These are phyloP conservation scores for Coemansia sp. DNA, from an alignment of 192 early-diverging fungal genomes.

Conservation along the genomic window DNA sequence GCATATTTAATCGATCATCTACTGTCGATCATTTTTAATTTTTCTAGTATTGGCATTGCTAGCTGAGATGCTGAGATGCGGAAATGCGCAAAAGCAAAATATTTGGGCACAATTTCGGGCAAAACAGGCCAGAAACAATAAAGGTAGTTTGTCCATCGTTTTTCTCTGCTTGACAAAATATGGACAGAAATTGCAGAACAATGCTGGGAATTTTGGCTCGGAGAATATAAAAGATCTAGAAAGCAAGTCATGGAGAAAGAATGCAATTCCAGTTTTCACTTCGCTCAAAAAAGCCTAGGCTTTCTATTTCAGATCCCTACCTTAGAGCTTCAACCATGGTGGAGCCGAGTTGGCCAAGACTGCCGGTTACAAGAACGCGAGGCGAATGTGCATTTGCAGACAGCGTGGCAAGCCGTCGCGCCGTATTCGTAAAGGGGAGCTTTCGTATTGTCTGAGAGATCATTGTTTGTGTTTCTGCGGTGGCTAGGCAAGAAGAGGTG, in stretches of 20 bases:
- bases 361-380: constrained; percentile 64
- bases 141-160: background rate
- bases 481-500: background rate
- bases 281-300: background rate
- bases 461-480: background rate
- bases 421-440: constrained; percentile 3
- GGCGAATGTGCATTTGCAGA: constrained; percentile 38
- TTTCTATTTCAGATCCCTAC: constrained; percentile 27
- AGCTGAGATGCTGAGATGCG: too few species aligned
- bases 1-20: background rate
- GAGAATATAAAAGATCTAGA: constrained; percentile 1
- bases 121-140: background rate
- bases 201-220: background rate
- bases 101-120: too few species aligned
- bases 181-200: background rate
- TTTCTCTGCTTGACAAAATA: background rate
- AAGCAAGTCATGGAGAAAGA: too few species aligned
- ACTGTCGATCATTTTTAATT: background rate
- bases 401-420: constrained; percentile 26
- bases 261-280: background rate
- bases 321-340: constrained; percentile 62
- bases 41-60: background rate
- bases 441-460: background rate
- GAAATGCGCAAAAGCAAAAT: too few species aligned
- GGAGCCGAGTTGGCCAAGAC: constrained; percentile 65